Evolutionary conservation across 1,284 basidiomycete species (phyloP).

Genomic region (Cryptococcus maquisensis): DNA sequence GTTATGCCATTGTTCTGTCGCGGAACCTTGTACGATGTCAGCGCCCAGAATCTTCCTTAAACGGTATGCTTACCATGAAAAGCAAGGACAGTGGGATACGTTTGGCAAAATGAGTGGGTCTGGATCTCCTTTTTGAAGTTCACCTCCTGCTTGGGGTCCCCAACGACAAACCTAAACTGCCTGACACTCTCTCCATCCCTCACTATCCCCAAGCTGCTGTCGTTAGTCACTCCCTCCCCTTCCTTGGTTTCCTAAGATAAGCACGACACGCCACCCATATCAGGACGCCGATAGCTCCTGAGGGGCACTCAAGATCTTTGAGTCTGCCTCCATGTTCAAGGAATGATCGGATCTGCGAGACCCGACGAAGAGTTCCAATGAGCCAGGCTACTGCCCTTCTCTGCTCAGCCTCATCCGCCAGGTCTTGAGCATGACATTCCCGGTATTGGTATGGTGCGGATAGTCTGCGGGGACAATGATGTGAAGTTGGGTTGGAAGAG

Average conservation of each 20-base stretch:
- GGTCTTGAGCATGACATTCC: not conserved
- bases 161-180: constrained; percentile 30
- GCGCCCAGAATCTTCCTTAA: not conserved
- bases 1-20: constrained; percentile 24
- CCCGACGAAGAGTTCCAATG: constrained; percentile 19
- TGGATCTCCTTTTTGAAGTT: constrained; percentile 21
- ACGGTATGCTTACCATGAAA: constrained; percentile 18
- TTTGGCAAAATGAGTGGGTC: constrained; percentile 7
- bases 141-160: constrained; percentile 22
- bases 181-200: constrained; percentile 6
- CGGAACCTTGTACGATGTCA: constrained; percentile 13
- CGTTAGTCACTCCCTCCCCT: constrained; percentile 18
- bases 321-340: constrained; percentile 13
- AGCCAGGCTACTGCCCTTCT: constrained; percentile 17
- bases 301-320: constrained; percentile 4
- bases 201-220: not conserved
- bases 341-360: constrained; percentile 14
- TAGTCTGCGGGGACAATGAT: not conserved
- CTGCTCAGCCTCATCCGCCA: constrained; percentile 1
- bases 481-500: constrained; percentile 16
- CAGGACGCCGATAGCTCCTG: constrained; percentile 19
- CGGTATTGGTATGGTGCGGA: not conserved
- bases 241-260: constrained; percentile 20
- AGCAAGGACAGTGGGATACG: constrained; percentile 24
- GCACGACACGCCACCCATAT: constrained; percentile 27